Base-by-base conservation (phyloP, 371 early-diverging fungal species). In the Apophysomyces trapeziformis region DNA sequence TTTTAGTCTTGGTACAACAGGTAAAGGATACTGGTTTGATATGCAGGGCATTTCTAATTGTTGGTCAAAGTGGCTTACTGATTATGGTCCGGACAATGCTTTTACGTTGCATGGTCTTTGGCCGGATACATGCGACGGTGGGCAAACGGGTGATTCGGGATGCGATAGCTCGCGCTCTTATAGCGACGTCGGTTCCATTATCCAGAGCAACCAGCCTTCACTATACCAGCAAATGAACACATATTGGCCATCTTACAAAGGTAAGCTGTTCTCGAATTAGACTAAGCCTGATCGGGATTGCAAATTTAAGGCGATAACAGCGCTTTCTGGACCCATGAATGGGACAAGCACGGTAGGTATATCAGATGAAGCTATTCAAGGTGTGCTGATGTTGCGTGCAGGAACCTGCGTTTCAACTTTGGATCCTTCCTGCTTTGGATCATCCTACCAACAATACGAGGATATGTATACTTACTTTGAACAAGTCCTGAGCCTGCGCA, bases 221-320 rank as follows among this genome's bases (percentile, higher is more conserved):
- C 79, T 93, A 38, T 65, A 84, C 43, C 57, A 74, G 35, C 69
- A 85, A 7, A 83, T 93, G 90, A 73, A 80, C 69, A 86, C 79
- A 4, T 89, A 86, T 65, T 95, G 95, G 95, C 83, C 91, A 35
- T 89, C 90, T 8, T 85, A 90, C 73, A 86, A 80, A 58, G 89
- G 89, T 46, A 77, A 84, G 47, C 9, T 50, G 18, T 18, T 11
- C 21, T 45, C 13, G 16, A 18, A 50, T n/a, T 50, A 50, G 21
- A 7, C 54, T 21, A 50, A 7, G 21, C 54, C 54, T 69, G 73
- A 26, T 57, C 26, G 12, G 38, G 14, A 36, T 7, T 9, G 7
- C 2, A 5, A 16, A 7, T 41, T 58, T 21, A 21, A 58, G 65
- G 66, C 35, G 63, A 65, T 45, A 78, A 83, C 69, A 75, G 79